phyloP scores from a whole-genome alignment of 2,329 filamentous ascomycete species.

The Penicillium sp. region DNA sequence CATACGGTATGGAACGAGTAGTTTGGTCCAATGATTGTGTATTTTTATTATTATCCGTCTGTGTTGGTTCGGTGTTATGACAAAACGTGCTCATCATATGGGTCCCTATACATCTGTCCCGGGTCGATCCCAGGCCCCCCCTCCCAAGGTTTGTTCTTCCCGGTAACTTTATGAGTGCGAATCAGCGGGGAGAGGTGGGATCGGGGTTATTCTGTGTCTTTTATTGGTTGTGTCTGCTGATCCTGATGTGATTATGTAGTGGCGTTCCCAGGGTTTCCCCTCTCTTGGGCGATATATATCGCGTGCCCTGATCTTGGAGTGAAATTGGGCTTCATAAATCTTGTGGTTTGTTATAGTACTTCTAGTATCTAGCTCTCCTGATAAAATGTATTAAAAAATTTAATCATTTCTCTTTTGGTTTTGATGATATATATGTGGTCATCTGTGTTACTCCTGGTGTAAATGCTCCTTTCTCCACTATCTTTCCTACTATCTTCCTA shows the following conservation, averaged over 20 bases:
- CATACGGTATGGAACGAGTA: background rate
- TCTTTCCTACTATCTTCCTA: background rate
- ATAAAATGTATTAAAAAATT: background rate
- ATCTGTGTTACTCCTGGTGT: background rate
- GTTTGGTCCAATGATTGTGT: background rate
- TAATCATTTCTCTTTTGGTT: background rate
- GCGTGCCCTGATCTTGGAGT: background rate
- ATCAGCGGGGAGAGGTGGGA: background rate
- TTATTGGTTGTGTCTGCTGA: constrained; percentile 9
- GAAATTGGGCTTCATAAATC: background rate
- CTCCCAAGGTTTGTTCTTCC: background rate
- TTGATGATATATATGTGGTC: background rate
- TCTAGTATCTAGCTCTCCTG: background rate
- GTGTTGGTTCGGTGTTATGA: background rate
- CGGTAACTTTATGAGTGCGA: background rate
- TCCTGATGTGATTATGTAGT: constrained; percentile 1
- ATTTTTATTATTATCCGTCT: background rate
- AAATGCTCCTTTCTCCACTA: background rate
- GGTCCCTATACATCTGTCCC: background rate
- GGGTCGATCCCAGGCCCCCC: background rate
- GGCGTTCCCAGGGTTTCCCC: constrained; percentile 9
- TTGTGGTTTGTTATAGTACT: background rate
- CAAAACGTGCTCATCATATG: background rate
- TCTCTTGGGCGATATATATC: constrained; percentile 7
- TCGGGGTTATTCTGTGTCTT: background rate